These are phyloP conservation scores for Tricholoma furcatifolium DNA, from an alignment of 768 basidiomycete species.

Conservation along the genomic window DNA sequence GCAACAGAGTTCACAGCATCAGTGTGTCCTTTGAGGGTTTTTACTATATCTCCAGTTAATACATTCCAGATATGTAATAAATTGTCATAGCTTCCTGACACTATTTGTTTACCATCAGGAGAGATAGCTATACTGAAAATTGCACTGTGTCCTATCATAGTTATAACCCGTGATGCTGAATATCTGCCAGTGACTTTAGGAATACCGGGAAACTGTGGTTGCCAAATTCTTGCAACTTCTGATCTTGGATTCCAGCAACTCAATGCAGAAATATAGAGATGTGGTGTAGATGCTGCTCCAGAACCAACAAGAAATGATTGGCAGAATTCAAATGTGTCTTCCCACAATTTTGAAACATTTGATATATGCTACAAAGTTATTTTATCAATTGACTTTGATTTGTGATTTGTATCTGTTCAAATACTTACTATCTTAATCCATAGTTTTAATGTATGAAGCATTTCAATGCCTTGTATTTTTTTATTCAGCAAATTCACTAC, in stretches of 20 bases:
- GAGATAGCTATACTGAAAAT: neutral
- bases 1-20: neutral
- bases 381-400: neutral
- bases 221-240: neutral
- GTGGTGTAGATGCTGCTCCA: neutral
- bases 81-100: neutral
- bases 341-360: neutral
- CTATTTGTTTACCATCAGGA: neutral
- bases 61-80: neutral
- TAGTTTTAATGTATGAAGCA: neutral
- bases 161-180: neutral
- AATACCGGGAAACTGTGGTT: neutral
- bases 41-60: neutral
- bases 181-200: neutral
- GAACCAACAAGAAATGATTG: neutral
- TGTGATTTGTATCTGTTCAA: too few relatives aligned
- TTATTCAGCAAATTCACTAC: neutral
- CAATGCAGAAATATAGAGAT: neutral
- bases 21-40: neutral
- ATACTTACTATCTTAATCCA: slow-evolving; percentile 1
- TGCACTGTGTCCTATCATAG: neutral
- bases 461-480: neutral
- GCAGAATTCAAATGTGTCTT: neutral
- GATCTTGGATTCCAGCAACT: neutral
- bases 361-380: neutral